Evolutionary conservation across 768 basidiomycete species (phyloP), one percentile per base, ranked within the genome.

Genomic region (Pleurotus sapidus): DNA sequence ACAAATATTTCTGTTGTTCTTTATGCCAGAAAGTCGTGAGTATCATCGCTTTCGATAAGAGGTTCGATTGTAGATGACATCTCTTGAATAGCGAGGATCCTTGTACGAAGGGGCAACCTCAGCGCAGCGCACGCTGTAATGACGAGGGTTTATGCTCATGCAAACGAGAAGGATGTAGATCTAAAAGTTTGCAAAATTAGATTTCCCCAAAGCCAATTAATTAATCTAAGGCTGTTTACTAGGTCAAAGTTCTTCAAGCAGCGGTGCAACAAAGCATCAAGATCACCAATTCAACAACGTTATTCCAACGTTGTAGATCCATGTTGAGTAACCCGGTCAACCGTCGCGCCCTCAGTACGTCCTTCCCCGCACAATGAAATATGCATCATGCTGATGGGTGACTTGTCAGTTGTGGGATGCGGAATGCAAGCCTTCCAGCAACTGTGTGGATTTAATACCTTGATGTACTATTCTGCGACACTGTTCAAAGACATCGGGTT

Each of bases 341-440:
- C 59, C 79, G 89, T 49, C 76, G 88, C 37, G 89, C 89, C 15
- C 72, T 91, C 50, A 84, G 89, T 89, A 64, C 15, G 81, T 74
- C 4, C 45, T n/a, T 43, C n/a, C n/a, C 20, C 53, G 24, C 9
- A 8, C 59, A 37, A 38, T n/a, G 46, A 55, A 15, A n/a, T 2
- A 8, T 20, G 30, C 14, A 37, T 5, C 34, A 24, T 25, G 48
- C 17, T 46, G 27, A 27, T 17, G 14, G 58, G 30, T 46, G 43
- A 14, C 56, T 38, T 20, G 49, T 11, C 57, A 90, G 88, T 89
- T 60, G 77, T 93, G 12, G 87, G 82, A 8, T 89, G 88, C 65
- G 91, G 88, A 45, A 83, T 93, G 70, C 91, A 93, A 72, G 89
- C 87, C 0, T 87, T 85, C 70, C 91, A 94, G 65, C 91, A 93